phyloP scores from a whole-genome alignment of 2,329 filamentous ascomycete genomes.

The Proliferodiscus dingleyae region DNA sequence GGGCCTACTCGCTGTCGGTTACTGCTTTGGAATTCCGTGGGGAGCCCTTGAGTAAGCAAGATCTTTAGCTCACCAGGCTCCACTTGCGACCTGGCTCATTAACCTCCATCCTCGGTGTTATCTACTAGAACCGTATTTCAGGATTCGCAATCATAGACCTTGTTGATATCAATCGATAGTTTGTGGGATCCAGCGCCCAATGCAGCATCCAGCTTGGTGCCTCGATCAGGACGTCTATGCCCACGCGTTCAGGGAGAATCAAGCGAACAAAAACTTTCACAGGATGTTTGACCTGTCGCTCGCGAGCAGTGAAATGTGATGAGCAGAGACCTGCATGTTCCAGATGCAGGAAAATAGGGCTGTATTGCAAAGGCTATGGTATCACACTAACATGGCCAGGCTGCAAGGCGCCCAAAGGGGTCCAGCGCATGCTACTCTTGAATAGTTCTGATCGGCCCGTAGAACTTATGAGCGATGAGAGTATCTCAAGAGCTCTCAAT shows the following conservation, averaged over 20 bases:
- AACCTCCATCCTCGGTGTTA: too few relatives aligned
- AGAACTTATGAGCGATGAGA: background rate
- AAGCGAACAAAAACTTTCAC: slow-evolving; percentile 29
- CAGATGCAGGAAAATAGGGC: slow-evolving; percentile 31
- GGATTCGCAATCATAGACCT: too few relatives aligned
- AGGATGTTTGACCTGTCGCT: slow-evolving; percentile 24
- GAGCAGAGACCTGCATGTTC: slow-evolving; percentile 33
- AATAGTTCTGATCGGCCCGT: background rate
- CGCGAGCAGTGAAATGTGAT: slow-evolving; percentile 38
- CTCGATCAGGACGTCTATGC: background rate
- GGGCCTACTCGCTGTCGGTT: background rate
- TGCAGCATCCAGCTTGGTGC: too few relatives aligned
- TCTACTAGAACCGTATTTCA: too few relatives aligned
- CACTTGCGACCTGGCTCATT: too few relatives aligned
- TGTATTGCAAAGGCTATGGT: slow-evolving; percentile 32
- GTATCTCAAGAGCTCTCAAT: background rate
- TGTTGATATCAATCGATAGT: too few relatives aligned
- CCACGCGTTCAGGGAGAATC: background rate
- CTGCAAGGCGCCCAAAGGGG: background rate
- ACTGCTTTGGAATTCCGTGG: background rate
- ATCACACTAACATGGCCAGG: slow-evolving; percentile 10
- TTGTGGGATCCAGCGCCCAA: too few relatives aligned
- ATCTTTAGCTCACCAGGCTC: background rate
- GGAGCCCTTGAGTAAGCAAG: background rate
- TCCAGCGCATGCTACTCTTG: background rate